A percentile compares a stretch with the other conserved stretches of the same genome.
phyloP scores from a whole-genome alignment of 169 alveolate species.

The Cryptosporidium viatorum region DNA sequence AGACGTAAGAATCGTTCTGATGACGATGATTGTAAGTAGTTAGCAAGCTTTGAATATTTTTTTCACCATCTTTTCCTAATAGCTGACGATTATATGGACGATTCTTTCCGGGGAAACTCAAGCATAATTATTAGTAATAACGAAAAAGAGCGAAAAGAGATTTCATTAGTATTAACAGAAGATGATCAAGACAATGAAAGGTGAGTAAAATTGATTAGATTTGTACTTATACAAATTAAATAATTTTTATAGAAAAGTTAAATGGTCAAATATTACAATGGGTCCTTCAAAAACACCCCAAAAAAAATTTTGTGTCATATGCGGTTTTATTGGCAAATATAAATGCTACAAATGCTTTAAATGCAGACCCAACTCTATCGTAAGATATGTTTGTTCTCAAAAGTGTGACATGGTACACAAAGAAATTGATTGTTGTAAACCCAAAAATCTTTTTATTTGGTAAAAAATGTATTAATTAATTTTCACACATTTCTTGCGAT shows the following conservation, averaged over 20 bases:
- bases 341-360: constrained; percentile 64
- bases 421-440: constrained; percentile 72
- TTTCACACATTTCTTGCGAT: constrained; percentile 64
- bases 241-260: constrained; percentile 22
- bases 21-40: constrained; percentile 66
- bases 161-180: constrained; percentile 55
- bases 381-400: constrained; percentile 69
- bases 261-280: constrained; percentile 49
- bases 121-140: neutral
- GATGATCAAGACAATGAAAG: constrained; percentile 69
- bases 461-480: neutral
- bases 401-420: constrained; percentile 51
- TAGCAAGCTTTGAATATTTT: neutral
- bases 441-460: constrained; percentile 67
- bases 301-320: constrained; percentile 60
- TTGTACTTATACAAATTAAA: neutral
- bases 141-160: constrained; percentile 34
- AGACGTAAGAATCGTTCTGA: constrained; percentile 56
- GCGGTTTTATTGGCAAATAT: constrained; percentile 65
- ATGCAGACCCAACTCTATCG: constrained; percentile 55
- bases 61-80: neutral
- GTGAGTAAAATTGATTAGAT: neutral
- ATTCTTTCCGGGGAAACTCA: constrained; percentile 11
- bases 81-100: constrained; percentile 64
- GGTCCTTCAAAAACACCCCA: constrained; percentile 65